Conservation (phyloP, 768 basidiomycete genomes). For the Mycena kentingensis region DNA sequence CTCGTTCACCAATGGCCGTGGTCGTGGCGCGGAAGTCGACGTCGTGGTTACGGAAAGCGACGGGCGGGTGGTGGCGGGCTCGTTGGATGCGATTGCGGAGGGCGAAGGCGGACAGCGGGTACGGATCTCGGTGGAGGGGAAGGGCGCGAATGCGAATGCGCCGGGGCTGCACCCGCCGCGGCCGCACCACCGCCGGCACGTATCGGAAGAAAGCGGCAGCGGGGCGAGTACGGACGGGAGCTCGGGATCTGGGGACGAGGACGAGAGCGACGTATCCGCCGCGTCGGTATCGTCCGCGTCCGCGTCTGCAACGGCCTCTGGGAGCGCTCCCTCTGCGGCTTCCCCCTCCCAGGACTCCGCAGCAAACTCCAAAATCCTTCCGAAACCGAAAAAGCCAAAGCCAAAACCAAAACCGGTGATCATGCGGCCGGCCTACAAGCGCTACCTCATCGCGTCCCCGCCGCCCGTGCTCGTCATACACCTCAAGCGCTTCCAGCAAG, state of each 20-base stretch:
- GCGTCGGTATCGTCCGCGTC: constrained; percentile 36
- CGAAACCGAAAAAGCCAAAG: constrained; percentile 27
- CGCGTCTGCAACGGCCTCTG: constrained; percentile 21
- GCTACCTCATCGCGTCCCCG: constrained; percentile 84
- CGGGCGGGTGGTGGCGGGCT: background rate
- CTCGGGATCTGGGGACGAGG: constrained; percentile 42
- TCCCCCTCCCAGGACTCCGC: constrained; percentile 7
- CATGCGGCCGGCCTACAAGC: constrained; percentile 86
- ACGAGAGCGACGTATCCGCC: constrained; percentile 40
- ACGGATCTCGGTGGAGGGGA: constrained; percentile 5
- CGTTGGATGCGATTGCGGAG: constrained; percentile 13
- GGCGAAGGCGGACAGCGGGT: background rate
- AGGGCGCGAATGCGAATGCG: background rate
- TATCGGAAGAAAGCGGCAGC: too few relatives aligned
- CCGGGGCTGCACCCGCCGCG: constrained; percentile 22
- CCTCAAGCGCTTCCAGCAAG: constrained; percentile 92
- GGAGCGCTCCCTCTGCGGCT: constrained; percentile 3
- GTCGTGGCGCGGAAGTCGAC: background rate
- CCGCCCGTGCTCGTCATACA: constrained; percentile 92
- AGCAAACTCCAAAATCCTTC: constrained; percentile 14
- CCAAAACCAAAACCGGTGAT: constrained; percentile 59
- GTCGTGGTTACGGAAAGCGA: constrained; percentile 2
- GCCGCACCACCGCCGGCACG: constrained; percentile 12
- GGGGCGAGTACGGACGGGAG: constrained; percentile 28
- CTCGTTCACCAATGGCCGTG: too few relatives aligned